Base-by-base conservation (phyloP, 129 eudicot species). In the Scalesia atractyloides region DNA sequence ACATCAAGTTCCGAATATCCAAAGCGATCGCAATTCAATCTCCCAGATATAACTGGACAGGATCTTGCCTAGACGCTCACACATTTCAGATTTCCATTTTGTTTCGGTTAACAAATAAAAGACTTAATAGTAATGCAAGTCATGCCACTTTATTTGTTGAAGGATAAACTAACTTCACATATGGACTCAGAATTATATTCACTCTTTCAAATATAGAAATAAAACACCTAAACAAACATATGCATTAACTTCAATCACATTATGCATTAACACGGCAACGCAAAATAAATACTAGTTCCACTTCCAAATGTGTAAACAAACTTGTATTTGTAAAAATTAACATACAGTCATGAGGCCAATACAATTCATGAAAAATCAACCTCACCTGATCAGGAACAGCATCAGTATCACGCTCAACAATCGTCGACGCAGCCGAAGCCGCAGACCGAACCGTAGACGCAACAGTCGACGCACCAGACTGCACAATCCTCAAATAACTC, bases 361-460 rank as follows among this genome's bases (percentile, higher is more conserved):
- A 12, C 8, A 24, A 58, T 5, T 58, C 30, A 60, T 60, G 65
- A 26, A 26, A 60, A 10, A 11, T 4, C 5, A 34, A 47, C 18
- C 81, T 17, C 64, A 93, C 98, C 96, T 89, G 98, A 82, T 93
- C 90, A 80, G 83, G 73, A 74, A 46, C 69, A 15, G 75, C 64
- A 70, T 85, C 98, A 30, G 36, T 61, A 13, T 93, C 97, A 74
- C 89, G 77, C 9, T 89, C 95, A 54, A 81, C 98, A 74, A 93
- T 84, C 8, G 90, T 76, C 2, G 90, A 87, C 61, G 96, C 96
- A 59, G 88, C 91, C 0, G 96, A 87, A 53, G 98, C 98, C 9
- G 98, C 96, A 34, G 96, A 89, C 73, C 91, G 73, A 15, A 93
- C 98, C 1, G 91, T 72, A 58, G 94, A 87, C 5, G 97, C 95